Base-by-base conservation (phyloP, 352 stramenopile species). In the Globisporangium heterothallicum region DNA sequence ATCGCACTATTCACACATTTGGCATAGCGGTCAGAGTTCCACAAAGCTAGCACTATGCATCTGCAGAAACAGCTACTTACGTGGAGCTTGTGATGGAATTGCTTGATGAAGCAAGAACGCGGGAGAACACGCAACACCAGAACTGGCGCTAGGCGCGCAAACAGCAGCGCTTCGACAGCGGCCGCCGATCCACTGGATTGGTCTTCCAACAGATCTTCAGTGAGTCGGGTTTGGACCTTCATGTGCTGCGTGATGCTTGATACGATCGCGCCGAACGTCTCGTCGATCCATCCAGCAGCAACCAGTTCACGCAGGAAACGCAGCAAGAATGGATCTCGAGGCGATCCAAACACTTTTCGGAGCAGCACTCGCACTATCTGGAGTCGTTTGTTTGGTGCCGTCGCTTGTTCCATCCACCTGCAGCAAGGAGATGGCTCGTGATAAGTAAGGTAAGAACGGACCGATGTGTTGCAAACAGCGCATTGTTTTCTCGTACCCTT, bases 91-190 rank as follows among this genome's bases (percentile, higher is more conserved):
- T 45, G 1, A 12, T 24, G 8, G 7, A 36, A 27, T 21, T 57
- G 10, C 6, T 24, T 51, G 6, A 47, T 41, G 21, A 81, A 70
- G 3, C 35, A 43, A 4, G 50, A 16, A 25, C 66, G 63, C 36
- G 77, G 74, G 16, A 88, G 51, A 41, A 88, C 67, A 36, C 79
- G 72, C n/a, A 90, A 61, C 8, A 87, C 65, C 14, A 90, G 54
- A 19, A 84, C 64, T 0, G 79, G 77, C 3, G 74, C 72, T 4
- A 90, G 58, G 4, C 73, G 65, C 25, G 68, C 68, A 66, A 90
- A 90, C 21, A 90, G 52, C 3, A 90, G 53, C 3, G 49, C 56
- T 44, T 87, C 74, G 18, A 84, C 63, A 6, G 55, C 53, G 40
- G 52, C 59, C 9, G 58, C 46, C 1, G 71, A 53, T 4, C 52